Evolutionary conservation across 2,329 filamentous ascomycete genomes (phyloP), one percentile per base, ranked within the genome.

Genomic region (Ophiosphaerella herpotricha): DNA sequence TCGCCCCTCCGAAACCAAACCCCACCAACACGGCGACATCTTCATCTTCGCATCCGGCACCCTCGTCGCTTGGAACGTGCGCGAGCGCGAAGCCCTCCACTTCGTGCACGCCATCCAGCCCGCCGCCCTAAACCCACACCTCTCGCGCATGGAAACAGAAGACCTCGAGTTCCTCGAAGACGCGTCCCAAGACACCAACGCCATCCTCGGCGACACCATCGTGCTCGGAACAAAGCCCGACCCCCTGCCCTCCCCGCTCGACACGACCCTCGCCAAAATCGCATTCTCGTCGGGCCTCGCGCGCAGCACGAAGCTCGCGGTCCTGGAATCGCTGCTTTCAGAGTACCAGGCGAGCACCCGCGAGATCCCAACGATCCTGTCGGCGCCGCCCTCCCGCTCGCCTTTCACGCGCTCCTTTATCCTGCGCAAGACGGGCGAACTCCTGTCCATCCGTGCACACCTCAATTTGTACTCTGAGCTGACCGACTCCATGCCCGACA

Each of bases 401-500:
- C 69, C 68, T 2, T 88, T 86, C 57, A 84, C 82, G 16, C 82
- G 91, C 44, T 81, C 82, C 46, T 93, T 96, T 72, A 93, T 97
- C 67, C 80, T 97, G 23, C 87, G 90, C 60, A 96, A 97, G 75
- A 97, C 94, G 0, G 94, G 94, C 52, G 91, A 97, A 73, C 81
- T 99, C 6, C 83, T 97, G 14, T 88, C 87, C 65, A 85, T 97
- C 43, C 87, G 94, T 39, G 93, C 93, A 1, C 91, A 96, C 66
- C 81, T 99, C 41, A 99, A 99, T 69, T 88, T 97, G 62, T 97
- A 97, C 77, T 96, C 91, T 1, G 94, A 97, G 74, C 83, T 99
- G 31, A 97, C 94, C 0, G 94, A 99, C 75, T 91, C 90, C 14
- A 81, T 97, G 14, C 94, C 94, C 0, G 94, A 99, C 74, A 85